phyloP scores from a whole-genome alignment of 257 asterid genomes.

The Rubia yunnanensis region DNA sequence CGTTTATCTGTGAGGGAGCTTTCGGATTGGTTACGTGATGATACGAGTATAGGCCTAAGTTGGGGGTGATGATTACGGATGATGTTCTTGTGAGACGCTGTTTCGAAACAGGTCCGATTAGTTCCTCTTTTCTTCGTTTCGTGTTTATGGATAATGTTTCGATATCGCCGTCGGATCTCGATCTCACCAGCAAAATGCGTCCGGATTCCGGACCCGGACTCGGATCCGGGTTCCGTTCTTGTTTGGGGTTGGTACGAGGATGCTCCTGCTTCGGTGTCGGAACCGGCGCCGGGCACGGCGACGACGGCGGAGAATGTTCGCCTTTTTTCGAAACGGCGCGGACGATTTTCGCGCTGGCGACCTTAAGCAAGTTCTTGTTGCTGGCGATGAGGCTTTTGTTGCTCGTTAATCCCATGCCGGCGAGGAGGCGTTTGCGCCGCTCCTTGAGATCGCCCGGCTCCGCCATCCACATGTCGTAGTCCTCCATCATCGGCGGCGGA shows the following conservation, averaged over 20 bases:
- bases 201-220: conserved; percentile 12
- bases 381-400: conserved; percentile 60
- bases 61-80: conserved; percentile 31
- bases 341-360: conserved; percentile 41
- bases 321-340: conserved; percentile 28
- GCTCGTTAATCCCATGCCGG: conserved; percentile 86
- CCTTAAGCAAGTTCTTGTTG: conserved; percentile 46
- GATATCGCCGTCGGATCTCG: conserved; percentile 90
- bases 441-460: conserved; percentile 87
- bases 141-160: conserved; percentile 35
- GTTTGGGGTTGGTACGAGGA: conserved; percentile 17
- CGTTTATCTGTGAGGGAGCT: conserved; percentile 22
- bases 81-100: conserved; percentile 68
- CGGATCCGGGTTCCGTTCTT: background rate
- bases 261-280: conserved; percentile 7
- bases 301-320: background rate
- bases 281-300: background rate
- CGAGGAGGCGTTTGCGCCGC: conserved; percentile 70
- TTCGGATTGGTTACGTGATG: conserved; percentile 25
- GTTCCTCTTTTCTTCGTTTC: conserved; percentile 63
- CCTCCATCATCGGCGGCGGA: conserved; percentile 22
- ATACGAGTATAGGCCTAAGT: conserved; percentile 22
- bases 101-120: conserved; percentile 58
- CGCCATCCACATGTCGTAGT: conserved; percentile 80
- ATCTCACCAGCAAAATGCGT: conserved; percentile 40